A percentile compares a stretch with the other conserved stretches of the same genome.
Conservation (phyloP, 2,329 filamentous ascomycete species). For the Monilinia polystroma region DNA sequence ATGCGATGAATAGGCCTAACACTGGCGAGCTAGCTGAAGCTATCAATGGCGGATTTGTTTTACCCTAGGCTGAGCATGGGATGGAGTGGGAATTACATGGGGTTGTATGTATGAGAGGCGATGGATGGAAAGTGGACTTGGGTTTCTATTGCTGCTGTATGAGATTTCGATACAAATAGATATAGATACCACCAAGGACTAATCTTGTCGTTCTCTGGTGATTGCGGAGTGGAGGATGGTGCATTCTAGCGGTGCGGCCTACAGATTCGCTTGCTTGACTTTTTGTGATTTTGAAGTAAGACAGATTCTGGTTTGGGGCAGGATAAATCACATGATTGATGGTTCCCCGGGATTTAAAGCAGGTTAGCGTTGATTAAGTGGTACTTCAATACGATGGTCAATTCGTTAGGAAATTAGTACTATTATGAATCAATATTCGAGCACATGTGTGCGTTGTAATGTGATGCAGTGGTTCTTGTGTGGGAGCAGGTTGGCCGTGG, state of each 20-base stretch:
- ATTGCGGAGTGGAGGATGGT: not conserved
- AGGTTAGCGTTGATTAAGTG: not conserved
- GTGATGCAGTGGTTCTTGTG: not conserved
- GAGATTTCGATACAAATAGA: not conserved
- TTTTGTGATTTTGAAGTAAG: not conserved
- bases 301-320: constrained; percentile 1
- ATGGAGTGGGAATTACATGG: too few species aligned
- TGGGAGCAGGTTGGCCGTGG: not conserved
- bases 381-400: not conserved
- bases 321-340: not conserved
- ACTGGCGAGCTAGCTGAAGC: constrained; percentile 59
- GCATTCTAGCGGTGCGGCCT: too few species aligned
- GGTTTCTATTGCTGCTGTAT: not conserved
- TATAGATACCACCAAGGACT: not conserved
- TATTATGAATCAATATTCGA: not conserved
- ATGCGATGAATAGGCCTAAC: constrained; percentile 61
- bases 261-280: not conserved
- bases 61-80: constrained; percentile 27
- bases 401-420: not conserved
- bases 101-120: not conserved
- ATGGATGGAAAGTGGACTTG: not conserved
- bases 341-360: not conserved
- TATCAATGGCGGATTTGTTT: constrained; percentile 52
- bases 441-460: not conserved
- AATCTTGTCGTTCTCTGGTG: not conserved